Percentiles rank a stretch among this genome's conserved stretches.
These are phyloP conservation scores for Daldinia grandis DNA, from an alignment of 495 filamentous ascomycete genomes.

Conservation along the genomic window DNA sequence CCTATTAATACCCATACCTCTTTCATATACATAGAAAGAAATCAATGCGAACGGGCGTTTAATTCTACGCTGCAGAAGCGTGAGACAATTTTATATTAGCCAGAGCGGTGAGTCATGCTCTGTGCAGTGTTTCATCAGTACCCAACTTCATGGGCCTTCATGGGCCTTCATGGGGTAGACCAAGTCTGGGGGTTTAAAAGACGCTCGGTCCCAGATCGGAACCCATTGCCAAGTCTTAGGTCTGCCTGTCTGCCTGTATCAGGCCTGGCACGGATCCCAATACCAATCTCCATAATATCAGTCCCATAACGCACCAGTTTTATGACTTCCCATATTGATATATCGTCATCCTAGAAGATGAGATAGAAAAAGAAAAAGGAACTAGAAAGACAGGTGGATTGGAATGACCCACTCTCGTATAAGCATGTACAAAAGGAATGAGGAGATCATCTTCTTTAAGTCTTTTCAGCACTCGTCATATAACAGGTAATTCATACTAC, in stretches of 20 bases:
- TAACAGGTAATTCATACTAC: neutral
- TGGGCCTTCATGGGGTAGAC: slow-evolving; percentile 23
- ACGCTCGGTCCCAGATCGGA: slow-evolving; percentile 9
- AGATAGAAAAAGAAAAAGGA: neutral
- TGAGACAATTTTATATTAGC: slow-evolving; percentile 37
- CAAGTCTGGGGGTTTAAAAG: neutral
- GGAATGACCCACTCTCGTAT: neutral
- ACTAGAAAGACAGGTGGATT: neutral
- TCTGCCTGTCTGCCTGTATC: slow-evolving; percentile 10
- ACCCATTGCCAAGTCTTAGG: slow-evolving; percentile 20
- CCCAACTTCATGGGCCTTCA: slow-evolving; percentile 17
- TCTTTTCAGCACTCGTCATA: neutral
- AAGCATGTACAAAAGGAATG: neutral
- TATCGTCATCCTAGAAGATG: neutral
- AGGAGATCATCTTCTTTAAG: neutral
- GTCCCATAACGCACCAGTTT: slow-evolving; percentile 3
- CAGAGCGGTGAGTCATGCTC: slow-evolving; percentile 30
- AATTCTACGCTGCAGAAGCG: slow-evolving; percentile 6
- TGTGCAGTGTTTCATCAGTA: slow-evolving; percentile 31
- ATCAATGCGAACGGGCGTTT: slow-evolving; percentile 8
- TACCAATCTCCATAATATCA: neutral
- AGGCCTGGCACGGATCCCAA: slow-evolving; percentile 19
- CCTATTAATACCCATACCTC: neutral
- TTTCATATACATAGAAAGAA: too few species aligned
- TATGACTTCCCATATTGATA: neutral